Evolutionary conservation across 2,329 filamentous ascomycete species (phyloP).

Genomic region (Aureobasidium musti): DNA sequence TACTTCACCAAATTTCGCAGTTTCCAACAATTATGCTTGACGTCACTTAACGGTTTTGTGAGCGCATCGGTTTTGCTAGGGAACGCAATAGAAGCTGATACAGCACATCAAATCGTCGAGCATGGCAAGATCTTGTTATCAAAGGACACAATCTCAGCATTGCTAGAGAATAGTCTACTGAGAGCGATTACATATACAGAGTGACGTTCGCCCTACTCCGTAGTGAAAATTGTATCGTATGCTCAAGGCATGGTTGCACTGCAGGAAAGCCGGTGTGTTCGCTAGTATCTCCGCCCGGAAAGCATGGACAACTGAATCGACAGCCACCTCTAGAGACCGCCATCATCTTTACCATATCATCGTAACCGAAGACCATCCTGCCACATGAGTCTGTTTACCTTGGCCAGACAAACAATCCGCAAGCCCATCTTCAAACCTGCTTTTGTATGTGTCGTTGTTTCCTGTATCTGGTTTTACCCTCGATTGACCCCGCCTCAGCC

Average conservation of each 20-base stretch:
- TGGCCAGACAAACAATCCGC: slow-evolving; percentile 25
- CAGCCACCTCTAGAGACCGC: slow-evolving; percentile 3
- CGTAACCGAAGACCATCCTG: neutral
- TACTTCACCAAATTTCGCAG: slow-evolving; percentile 15
- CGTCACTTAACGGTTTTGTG: neutral
- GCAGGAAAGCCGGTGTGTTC: neutral
- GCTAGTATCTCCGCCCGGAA: neutral
- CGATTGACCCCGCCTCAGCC: slow-evolving; percentile 30
- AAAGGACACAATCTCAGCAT: neutral
- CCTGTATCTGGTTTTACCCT: slow-evolving; percentile 10
- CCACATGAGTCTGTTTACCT: slow-evolving; percentile 27
- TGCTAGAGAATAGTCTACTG: neutral
- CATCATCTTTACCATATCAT: neutral
- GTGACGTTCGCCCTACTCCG: no score
- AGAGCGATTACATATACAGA: neutral
- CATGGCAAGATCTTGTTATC: neutral
- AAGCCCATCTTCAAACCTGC: slow-evolving; percentile 18
- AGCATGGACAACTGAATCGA: slow-evolving; percentile 6
- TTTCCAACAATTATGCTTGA: slow-evolving; percentile 3
- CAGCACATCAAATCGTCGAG: neutral
- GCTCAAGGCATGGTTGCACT: neutral
- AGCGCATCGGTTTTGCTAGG: neutral
- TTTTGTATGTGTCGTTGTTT: slow-evolving; percentile 22
- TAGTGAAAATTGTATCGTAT: neutral
- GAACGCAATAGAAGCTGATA: neutral